Conservation (phyloP, 2,329 filamentous ascomycete genomes). For the Colletotrichum liriopes region DNA sequence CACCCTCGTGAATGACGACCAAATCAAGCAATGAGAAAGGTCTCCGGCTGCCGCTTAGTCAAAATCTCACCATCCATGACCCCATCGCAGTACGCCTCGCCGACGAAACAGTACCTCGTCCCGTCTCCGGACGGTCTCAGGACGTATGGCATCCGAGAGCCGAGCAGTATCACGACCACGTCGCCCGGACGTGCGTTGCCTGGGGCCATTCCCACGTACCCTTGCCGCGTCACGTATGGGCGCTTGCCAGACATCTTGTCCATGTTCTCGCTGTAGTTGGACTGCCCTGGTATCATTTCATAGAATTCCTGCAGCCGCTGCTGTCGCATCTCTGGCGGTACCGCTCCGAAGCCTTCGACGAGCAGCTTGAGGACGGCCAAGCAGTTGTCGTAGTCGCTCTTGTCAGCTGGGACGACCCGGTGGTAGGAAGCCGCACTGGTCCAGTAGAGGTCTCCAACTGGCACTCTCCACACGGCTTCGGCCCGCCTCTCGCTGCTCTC, state of each 20-base stretch:
- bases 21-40: constrained; percentile 11
- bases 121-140: constrained; percentile 41
- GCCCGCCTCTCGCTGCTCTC: not conserved
- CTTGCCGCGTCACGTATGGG: constrained; percentile 36
- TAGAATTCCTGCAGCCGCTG: constrained; percentile 7
- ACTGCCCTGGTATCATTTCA: constrained; percentile 1
- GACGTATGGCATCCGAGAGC: constrained; percentile 39
- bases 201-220: constrained; percentile 38
- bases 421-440: not conserved
- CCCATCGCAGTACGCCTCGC: constrained; percentile 36
- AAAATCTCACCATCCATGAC: constrained; percentile 41
- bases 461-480: constrained; percentile 41
- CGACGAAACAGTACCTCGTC: constrained; percentile 35
- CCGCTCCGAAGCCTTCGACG: not conserved
- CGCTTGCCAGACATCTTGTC: constrained; percentile 25
- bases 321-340: not conserved
- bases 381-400: constrained; percentile 26
- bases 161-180: constrained; percentile 36
- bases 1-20: not conserved
- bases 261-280: constrained; percentile 29
- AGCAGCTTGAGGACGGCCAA: not conserved
- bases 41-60: constrained; percentile 21
- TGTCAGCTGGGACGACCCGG: constrained; percentile 1
- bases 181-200: constrained; percentile 31
- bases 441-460: constrained; percentile 30